phyloP scores from a whole-genome alignment of 495 filamentous ascomycete genomes.

The Aspergillus diversus region DNA sequence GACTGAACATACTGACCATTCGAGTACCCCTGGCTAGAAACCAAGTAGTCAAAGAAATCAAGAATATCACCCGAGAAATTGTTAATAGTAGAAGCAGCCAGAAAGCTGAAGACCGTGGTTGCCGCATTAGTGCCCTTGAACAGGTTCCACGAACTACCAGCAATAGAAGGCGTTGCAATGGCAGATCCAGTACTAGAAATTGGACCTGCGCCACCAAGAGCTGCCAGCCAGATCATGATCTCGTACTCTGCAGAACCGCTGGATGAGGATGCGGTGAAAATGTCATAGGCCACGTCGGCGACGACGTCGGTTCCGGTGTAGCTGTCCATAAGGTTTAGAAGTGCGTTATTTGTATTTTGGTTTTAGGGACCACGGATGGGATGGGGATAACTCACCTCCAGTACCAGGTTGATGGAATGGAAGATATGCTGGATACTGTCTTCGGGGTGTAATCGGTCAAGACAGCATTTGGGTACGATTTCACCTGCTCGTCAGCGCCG shows the following conservation, averaged over 20 bases:
- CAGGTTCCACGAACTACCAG: constrained; percentile 55
- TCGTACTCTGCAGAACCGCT: constrained; percentile 57
- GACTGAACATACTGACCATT: no score
- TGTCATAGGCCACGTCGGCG: constrained; percentile 66
- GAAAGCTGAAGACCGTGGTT: constrained; percentile 63
- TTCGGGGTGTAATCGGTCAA: not conserved
- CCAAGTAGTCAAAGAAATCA: no score
- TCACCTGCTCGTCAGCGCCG: no score
- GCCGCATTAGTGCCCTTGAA: constrained; percentile 57
- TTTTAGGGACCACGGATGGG: no score
- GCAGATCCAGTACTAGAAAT: constrained; percentile 60
- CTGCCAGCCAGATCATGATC: constrained; percentile 71
- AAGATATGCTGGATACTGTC: constrained; percentile 33
- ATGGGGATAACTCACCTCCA: constrained; percentile 47
- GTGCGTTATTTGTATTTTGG: no score
- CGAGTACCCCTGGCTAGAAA: no score
- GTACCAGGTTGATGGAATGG: constrained; percentile 53
- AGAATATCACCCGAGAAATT: no score
- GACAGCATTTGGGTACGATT: not conserved
- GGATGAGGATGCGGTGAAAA: constrained; percentile 58
- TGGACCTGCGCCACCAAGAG: constrained; percentile 62
- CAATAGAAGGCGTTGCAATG: constrained; percentile 56
- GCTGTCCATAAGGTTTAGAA: constrained; percentile 40
- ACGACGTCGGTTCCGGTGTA: constrained; percentile 58
- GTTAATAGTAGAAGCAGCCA: constrained; percentile 39